A percentile compares a stretch with the other conserved stretches of the same genome.
Evolutionary conservation across 2,329 filamentous ascomycete species (phyloP).

Genomic region (Immersiporthe knoxdaviesiana): DNA sequence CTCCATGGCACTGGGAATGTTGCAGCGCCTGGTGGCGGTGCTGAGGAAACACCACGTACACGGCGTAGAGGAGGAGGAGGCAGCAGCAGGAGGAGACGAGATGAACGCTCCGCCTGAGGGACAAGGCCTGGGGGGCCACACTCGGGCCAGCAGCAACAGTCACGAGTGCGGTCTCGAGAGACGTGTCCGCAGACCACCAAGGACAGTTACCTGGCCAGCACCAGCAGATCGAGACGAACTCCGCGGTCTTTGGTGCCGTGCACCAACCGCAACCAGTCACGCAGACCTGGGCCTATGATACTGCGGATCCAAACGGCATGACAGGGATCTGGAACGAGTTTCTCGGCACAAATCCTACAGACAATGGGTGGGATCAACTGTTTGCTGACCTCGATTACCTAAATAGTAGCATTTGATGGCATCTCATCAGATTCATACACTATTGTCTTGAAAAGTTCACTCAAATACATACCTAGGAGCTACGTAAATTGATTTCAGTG

Average conservation of each 20-base stretch:
- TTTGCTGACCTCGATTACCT: constrained; percentile 30
- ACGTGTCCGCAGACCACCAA: not conserved
- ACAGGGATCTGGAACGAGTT: constrained; percentile 27
- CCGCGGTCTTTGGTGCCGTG: not conserved
- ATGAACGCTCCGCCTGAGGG: not conserved
- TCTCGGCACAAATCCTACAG: constrained; percentile 12
- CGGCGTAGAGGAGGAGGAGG: not conserved
- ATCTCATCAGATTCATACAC: too few species aligned
- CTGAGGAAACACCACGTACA: constrained; percentile 26
- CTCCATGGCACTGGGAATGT: constrained; percentile 28
- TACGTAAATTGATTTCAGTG: too few species aligned
- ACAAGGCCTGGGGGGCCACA: not conserved
- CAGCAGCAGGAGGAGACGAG: not conserved
- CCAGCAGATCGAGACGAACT: not conserved
- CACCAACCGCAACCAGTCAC: not conserved
- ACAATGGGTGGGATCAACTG: constrained; percentile 31
- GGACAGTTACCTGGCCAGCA: not conserved
- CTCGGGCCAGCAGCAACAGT: not conserved
- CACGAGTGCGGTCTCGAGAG: not conserved
- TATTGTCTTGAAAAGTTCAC: too few species aligned
- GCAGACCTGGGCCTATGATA: constrained; percentile 4
- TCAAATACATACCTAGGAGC: too few species aligned
- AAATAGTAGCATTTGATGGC: constrained; percentile 1
- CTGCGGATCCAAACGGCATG: constrained; percentile 5
- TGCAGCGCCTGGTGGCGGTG: constrained; percentile 27